Percentiles rank a stretch among this genome's conserved stretches.
These are phyloP conservation scores for Daldinia caldariorum DNA, from an alignment of 495 filamentous ascomycete genomes.

Conservation along the genomic window DNA sequence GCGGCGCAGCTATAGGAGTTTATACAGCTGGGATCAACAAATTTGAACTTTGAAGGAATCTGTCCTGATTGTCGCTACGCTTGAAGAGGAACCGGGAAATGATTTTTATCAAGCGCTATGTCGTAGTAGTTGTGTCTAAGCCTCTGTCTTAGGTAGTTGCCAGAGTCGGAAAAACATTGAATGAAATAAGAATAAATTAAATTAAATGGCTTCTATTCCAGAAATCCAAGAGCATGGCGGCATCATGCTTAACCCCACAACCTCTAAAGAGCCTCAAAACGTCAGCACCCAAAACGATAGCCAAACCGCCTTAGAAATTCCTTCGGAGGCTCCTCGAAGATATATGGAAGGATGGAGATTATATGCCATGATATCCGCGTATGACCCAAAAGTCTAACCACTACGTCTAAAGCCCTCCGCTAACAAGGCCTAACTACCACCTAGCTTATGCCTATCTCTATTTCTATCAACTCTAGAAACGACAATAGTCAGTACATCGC, in stretches of 20 bases:
- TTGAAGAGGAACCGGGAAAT: neutral
- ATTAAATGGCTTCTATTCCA: slow-evolving; percentile 4
- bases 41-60: neutral
- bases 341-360: slow-evolving; percentile 61
- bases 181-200: neutral
- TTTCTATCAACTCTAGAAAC: slow-evolving; percentile 65
- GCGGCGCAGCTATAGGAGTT: slow-evolving; percentile 1
- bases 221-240: slow-evolving; percentile 16
- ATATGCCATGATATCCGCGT: slow-evolving; percentile 53
- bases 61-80: neutral
- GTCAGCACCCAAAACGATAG: slow-evolving; percentile 7
- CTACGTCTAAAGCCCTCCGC: neutral
- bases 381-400: slow-evolving; percentile 3
- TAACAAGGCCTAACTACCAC: slow-evolving; percentile 1
- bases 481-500: slow-evolving; percentile 67
- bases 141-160: neutral
- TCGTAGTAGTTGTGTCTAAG: slow-evolving; percentile 2
- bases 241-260: slow-evolving; percentile 19
- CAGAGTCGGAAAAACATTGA: neutral
- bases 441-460: slow-evolving; percentile 59
- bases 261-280: slow-evolving; percentile 20
- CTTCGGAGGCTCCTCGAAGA: slow-evolving; percentile 15
- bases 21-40: neutral
- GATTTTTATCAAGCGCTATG: neutral
- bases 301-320: neutral